Percentiles rank a stretch among this genome's conserved stretches.
These are phyloP conservation scores for Flaveria floridana DNA, from an alignment of 140 eudicot species.

Conservation along the genomic window DNA sequence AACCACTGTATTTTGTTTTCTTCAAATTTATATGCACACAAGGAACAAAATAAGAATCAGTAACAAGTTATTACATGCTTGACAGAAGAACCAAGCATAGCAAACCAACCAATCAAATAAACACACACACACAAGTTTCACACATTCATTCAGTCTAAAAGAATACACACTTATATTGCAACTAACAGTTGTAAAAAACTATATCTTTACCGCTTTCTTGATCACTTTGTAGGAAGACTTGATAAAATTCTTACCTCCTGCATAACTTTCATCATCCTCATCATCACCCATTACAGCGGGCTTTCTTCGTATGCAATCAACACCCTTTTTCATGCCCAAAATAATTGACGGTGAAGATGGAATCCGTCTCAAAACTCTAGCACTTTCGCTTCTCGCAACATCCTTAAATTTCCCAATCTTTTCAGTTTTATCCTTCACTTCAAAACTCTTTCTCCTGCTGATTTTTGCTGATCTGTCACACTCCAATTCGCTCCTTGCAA, in stretches of 20 bases:
- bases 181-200: conserved; percentile 33
- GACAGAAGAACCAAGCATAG: conserved; percentile 17
- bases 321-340: conserved; percentile 87
- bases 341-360: conserved; percentile 92
- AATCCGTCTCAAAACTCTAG: conserved; percentile 59
- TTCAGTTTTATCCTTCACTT: conserved; percentile 43
- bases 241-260: conserved; percentile 45
- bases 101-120: conserved; percentile 18
- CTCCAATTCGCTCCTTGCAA: conserved; percentile 38
- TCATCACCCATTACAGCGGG: conserved; percentile 65
- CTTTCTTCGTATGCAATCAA: conserved; percentile 80
- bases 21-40: conserved; percentile 14
- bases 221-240: conserved; percentile 79
- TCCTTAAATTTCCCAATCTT: conserved; percentile 55
- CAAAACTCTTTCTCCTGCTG: conserved; percentile 40
- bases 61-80: conserved; percentile 27
- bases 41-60: conserved; percentile 6
- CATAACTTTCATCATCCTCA: conserved; percentile 49
- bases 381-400: conserved; percentile 68
- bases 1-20: background rate
- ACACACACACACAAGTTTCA: conserved; percentile 34
- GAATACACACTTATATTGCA: conserved; percentile 30
- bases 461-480: conserved; percentile 29
- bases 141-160: conserved; percentile 43
- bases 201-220: conserved; percentile 72